Percentiles rank a stretch among this genome's conserved stretches.
Evolutionary conservation across 495 filamentous ascomycete species (phyloP).

Genomic region (Daldinia childiae): DNA sequence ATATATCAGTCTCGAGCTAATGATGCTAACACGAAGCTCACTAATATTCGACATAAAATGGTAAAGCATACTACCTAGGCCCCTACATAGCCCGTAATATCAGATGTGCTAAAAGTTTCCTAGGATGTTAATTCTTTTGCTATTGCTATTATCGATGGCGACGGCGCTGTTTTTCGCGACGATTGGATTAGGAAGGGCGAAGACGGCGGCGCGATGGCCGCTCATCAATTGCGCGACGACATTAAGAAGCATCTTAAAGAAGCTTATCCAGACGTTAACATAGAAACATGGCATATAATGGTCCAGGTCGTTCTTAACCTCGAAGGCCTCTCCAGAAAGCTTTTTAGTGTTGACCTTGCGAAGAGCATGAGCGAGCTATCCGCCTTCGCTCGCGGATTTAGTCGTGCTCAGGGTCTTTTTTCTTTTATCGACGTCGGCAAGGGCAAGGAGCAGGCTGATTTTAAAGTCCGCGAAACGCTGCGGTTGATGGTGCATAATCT

Average conservation of each 20-base stretch:
- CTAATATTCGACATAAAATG: conserved; percentile 27
- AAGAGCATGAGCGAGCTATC: conserved; percentile 61
- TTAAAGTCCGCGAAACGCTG: conserved; percentile 61
- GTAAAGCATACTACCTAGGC: conserved; percentile 7
- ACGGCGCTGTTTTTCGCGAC: conserved; percentile 70
- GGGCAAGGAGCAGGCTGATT: conserved; percentile 69
- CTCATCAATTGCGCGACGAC: conserved; percentile 61
- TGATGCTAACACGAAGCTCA: conserved; percentile 20
- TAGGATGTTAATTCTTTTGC: conserved; percentile 62
- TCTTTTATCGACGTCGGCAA: conserved; percentile 71
- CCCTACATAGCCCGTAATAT: neutral
- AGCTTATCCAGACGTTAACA: conserved; percentile 27
- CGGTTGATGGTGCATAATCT: conserved; percentile 65
- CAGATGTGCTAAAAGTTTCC: conserved; percentile 5
- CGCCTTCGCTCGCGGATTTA: conserved; percentile 67
- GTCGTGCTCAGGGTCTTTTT: conserved; percentile 65
- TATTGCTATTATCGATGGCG: conserved; percentile 68
- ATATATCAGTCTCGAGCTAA: conserved; percentile 32
- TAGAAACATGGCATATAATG: conserved; percentile 65
- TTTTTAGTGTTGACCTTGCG: conserved; percentile 60
- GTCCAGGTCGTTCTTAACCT: conserved; percentile 70
- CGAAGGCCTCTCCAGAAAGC: conserved; percentile 59
- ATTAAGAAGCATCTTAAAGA: conserved; percentile 62
- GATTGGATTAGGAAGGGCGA: conserved; percentile 59
- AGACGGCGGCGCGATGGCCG: conserved; percentile 67